phyloP scores from a whole-genome alignment of 768 basidiomycete genomes.

The Holtermanniella nyarrowii region DNA sequence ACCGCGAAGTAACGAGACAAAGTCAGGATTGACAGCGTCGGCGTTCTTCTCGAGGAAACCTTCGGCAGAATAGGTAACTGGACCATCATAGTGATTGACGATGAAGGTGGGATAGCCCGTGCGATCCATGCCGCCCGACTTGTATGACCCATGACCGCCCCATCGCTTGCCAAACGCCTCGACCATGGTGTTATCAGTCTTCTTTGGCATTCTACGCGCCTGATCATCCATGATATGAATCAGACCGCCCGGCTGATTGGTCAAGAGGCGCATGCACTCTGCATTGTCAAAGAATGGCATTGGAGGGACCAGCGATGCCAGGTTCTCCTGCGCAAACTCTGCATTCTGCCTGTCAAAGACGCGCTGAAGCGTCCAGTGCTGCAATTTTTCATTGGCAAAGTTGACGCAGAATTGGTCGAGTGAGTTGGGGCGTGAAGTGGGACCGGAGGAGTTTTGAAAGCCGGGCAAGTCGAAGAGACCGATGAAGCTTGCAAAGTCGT shows the following conservation, averaged over 20 bases:
- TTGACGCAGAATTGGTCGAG: slow-evolving; percentile 95
- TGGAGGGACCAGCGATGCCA: slow-evolving; percentile 55
- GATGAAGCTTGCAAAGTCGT: slow-evolving; percentile 78
- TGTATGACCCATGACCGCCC: slow-evolving; percentile 89
- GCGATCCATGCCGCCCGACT: slow-evolving; percentile 62
- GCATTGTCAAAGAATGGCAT: slow-evolving; percentile 76
- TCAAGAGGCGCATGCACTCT: slow-evolving; percentile 76
- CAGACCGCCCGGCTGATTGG: slow-evolving; percentile 77
- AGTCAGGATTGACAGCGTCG: slow-evolving; percentile 83
- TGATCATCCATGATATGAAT: slow-evolving; percentile 98
- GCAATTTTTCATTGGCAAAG: slow-evolving; percentile 86
- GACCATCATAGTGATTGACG: slow-evolving; percentile 79
- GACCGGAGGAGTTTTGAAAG: slow-evolving; percentile 62
- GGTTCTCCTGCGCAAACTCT: slow-evolving; percentile 75
- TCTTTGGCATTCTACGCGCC: slow-evolving; percentile 70
- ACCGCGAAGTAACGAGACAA: slow-evolving; percentile 77
- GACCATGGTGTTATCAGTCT: slow-evolving; percentile 87
- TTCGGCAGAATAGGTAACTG: slow-evolving; percentile 84
- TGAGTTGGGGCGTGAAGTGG: slow-evolving; percentile 54
- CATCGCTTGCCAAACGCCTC: slow-evolving; percentile 89
- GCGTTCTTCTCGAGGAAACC: slow-evolving; percentile 79
- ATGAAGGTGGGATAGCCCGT: slow-evolving; percentile 79
- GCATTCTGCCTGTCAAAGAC: slow-evolving; percentile 71
- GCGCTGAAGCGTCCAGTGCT: slow-evolving; percentile 66
- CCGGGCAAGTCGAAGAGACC: slow-evolving; percentile 91